phyloP scores from a whole-genome alignment of 1,139 yeast genomes.

The Blastobotrys illinoisensis region DNA sequence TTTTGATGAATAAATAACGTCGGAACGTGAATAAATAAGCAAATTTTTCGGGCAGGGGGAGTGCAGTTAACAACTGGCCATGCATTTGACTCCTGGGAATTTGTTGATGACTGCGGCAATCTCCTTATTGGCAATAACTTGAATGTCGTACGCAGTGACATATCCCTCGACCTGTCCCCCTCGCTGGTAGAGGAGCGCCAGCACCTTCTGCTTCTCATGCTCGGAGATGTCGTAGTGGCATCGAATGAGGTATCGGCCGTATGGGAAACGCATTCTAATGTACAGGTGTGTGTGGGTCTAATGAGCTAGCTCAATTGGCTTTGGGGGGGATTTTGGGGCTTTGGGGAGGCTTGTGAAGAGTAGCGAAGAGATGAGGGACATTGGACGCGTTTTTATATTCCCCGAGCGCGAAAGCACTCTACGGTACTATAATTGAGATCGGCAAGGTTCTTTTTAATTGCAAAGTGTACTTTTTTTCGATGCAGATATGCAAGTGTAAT shows the following conservation, averaged over 20 bases:
- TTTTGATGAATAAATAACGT: neutral
- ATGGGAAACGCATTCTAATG: slow-evolving; percentile 9
- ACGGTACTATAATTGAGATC: neutral
- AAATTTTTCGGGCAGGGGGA: neutral
- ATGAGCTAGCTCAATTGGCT: neutral
- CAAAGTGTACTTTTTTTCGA: neutral
- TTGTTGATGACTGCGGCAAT: slow-evolving; percentile 8
- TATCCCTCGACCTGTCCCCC: slow-evolving; percentile 13
- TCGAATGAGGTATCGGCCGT: slow-evolving; percentile 13
- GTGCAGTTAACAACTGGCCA: slow-evolving; percentile 10
- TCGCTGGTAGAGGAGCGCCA: slow-evolving; percentile 7
- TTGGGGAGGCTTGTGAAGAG: neutral
- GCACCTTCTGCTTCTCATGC: slow-evolving; percentile 10
- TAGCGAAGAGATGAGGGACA: neutral
- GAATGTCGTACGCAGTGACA: slow-evolving; percentile 11
- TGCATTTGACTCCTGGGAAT: slow-evolving; percentile 8
- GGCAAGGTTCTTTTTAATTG: neutral
- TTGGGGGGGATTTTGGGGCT: neutral
- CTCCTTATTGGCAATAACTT: slow-evolving; percentile 13
- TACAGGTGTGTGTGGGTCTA: too few species aligned
- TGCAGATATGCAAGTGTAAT: neutral
- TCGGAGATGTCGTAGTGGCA: slow-evolving; percentile 11
- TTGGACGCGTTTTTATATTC: neutral
- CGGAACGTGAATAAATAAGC: neutral
- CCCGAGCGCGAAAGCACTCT: neutral